phyloP scores from a whole-genome alignment of 1,139 yeast genomes.

The Entelexis sorbosivorans region DNA sequence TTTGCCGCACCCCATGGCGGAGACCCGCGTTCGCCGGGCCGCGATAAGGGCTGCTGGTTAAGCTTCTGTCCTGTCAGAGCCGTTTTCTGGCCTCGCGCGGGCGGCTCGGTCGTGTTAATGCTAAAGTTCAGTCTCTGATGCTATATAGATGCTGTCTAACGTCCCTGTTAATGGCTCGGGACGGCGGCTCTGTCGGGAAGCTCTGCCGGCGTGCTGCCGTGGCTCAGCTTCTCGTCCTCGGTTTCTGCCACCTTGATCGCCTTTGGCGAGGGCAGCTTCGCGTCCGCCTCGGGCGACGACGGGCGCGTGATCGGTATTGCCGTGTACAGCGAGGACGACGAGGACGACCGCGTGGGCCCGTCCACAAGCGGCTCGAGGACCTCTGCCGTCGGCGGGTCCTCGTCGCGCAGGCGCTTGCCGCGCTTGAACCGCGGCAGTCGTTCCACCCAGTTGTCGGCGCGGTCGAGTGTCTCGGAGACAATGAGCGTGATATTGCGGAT shows the following conservation, averaged over 20 bases:
- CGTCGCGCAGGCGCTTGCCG: slow-evolving; percentile 14
- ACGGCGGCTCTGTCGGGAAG: not conserved
- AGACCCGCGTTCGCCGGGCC: too few species aligned
- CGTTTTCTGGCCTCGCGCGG: too few species aligned
- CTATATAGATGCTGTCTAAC: not conserved
- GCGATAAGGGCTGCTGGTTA: too few species aligned
- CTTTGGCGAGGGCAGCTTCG: slow-evolving; percentile 1
- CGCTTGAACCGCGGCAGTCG: slow-evolving; percentile 17
- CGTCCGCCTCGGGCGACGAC: slow-evolving; percentile 4
- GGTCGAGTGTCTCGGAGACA: slow-evolving; percentile 70
- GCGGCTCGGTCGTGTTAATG: too few species aligned
- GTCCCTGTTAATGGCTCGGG: not conserved
- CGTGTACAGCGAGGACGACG: not conserved
- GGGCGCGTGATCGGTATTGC: not conserved
- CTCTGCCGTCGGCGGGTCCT: slow-evolving; percentile 2
- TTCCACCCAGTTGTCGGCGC: slow-evolving; percentile 69
- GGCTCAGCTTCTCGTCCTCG: not conserved
- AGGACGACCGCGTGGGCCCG: slow-evolving; percentile 1
- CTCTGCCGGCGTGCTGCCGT: not conserved
- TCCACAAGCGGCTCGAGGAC: not conserved
- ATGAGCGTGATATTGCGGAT: slow-evolving; percentile 69
- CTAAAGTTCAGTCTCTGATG: not conserved
- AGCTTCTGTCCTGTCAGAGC: too few species aligned
- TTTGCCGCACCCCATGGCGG: too few species aligned
- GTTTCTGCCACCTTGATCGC: slow-evolving; percentile 4